Evolutionary conservation across 2,329 filamentous ascomycete genomes (phyloP).

Genomic region (Penicillium sp.): DNA sequence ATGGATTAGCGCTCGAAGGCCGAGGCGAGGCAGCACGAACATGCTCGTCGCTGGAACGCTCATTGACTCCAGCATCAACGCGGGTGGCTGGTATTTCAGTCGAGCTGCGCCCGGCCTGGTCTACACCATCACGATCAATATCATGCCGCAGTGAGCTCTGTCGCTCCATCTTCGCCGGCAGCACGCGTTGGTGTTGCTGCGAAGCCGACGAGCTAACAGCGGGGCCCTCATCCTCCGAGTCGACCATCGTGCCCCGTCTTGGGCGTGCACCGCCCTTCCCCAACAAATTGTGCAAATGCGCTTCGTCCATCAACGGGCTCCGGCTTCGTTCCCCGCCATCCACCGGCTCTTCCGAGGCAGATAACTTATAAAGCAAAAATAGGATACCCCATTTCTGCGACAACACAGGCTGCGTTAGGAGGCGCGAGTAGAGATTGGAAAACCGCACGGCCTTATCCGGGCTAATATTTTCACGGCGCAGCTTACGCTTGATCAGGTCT

Average conservation of each 20-base stretch:
- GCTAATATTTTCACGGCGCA: conserved; percentile 73
- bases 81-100: conserved; percentile 20
- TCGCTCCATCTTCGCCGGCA: conserved; percentile 23
- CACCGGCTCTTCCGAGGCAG: conserved; percentile 53
- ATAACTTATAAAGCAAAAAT: conserved; percentile 81
- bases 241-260: conserved; percentile 22
- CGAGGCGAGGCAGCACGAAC: conserved; percentile 17
- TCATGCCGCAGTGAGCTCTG: conserved; percentile 25
- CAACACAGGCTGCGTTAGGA: conserved; percentile 86
- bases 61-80: conserved; percentile 20
- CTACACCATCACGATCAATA: conserved; percentile 20
- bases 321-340: conserved; percentile 31
- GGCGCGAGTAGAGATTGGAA: conserved; percentile 82
- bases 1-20: conserved; percentile 29
- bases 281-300: conserved; percentile 38
- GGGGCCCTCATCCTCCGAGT: conserved; percentile 36
- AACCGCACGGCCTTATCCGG: conserved; percentile 76
- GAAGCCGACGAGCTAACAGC: conserved; percentile 44
- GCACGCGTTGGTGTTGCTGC: conserved; percentile 23
- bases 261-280: conserved; percentile 24
- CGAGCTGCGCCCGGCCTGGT: conserved; percentile 17
- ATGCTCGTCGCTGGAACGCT: conserved; percentile 21
- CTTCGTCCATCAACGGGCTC: conserved; percentile 41
- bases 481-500: conserved; percentile 84
- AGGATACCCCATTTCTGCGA: conserved; percentile 97